These are phyloP conservation scores for Penicillium sp. DNA, from an alignment of 2,329 filamentous ascomycete species.

Conservation along the genomic window DNA sequence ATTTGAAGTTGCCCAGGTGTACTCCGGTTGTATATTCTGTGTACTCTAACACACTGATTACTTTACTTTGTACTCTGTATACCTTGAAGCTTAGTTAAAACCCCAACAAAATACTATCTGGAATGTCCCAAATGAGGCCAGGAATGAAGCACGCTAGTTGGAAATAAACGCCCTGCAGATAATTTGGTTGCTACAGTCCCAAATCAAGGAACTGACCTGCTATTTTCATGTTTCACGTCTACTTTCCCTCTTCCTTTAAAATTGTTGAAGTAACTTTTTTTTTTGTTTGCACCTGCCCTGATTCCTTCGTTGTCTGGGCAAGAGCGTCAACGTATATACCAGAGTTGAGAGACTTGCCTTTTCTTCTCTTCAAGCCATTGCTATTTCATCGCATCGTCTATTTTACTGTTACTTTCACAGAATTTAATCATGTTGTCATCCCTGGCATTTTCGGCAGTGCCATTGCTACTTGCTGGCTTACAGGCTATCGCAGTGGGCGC, in stretches of 20 bases:
- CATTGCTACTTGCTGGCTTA: constrained; percentile 31
- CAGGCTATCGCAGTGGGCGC: constrained; percentile 37
- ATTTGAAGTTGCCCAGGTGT: not conserved
- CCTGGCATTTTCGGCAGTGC: constrained; percentile 15
- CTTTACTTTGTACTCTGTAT: not conserved
- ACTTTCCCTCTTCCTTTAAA: not conserved
- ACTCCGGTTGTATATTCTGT: not conserved
- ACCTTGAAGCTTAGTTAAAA: not conserved
- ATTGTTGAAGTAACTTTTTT: not conserved
- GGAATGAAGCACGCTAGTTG: constrained; percentile 10
- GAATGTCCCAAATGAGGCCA: not conserved
- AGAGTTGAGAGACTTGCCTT: not conserved
- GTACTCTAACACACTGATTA: not conserved
- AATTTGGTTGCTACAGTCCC: constrained; percentile 6
- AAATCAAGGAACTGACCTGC: constrained; percentile 5
- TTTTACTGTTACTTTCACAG: constrained; percentile 1
- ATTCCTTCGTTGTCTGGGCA: not conserved
- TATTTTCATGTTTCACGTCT: not conserved
- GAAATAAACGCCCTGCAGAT: not conserved
- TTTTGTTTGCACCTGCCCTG: not conserved
- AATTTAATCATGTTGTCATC: constrained; percentile 24
- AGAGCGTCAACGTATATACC: not conserved
- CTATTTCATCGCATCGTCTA: not conserved
- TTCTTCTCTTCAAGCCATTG: not conserved
- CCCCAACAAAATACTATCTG: not conserved